phyloP scores from a whole-genome alignment of 495 filamentous ascomycete species.

The Lichenothelia convexa region DNA sequence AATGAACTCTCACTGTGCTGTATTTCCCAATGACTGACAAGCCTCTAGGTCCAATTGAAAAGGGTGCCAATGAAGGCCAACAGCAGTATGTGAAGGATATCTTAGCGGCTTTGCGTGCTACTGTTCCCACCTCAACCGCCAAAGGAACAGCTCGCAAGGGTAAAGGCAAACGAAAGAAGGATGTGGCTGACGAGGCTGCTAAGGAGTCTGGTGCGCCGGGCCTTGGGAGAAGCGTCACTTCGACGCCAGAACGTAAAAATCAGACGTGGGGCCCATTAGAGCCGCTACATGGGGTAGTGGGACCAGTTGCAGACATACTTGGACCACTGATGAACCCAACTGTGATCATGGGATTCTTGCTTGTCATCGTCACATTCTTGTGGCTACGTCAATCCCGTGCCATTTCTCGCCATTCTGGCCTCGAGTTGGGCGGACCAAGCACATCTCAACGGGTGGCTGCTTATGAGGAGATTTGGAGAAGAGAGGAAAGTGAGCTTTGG shows the following conservation, averaged over 20 bases:
- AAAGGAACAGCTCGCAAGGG: conserved; percentile 30
- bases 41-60: conserved; percentile 70
- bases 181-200: conserved; percentile 22
- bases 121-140: conserved; percentile 40
- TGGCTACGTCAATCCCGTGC: conserved; percentile 18
- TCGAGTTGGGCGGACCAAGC: conserved; percentile 7
- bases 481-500: conserved; percentile 86
- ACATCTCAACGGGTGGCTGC: conserved; percentile 54
- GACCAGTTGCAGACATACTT: conserved; percentile 52
- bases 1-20: conserved; percentile 3
- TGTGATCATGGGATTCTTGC: conserved; percentile 38
- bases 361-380: conserved; percentile 36
- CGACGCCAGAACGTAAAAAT: conserved; percentile 8
- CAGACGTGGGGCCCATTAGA: conserved; percentile 68
- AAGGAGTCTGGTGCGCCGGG: conserved; percentile 23
- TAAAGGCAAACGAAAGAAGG: conserved; percentile 39
- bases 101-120: conserved; percentile 49
- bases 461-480: conserved; percentile 85
- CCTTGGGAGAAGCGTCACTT: conserved; percentile 17
- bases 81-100: conserved; percentile 59
- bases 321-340: conserved; percentile 45
- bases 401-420: background rate
- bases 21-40: conserved; percentile 5
- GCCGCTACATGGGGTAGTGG: conserved; percentile 48
- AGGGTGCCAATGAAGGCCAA: conserved; percentile 85